Evolutionary conservation across 192 early-diverging fungal species (phyloP).

Genomic region (Linnemannia exigua): DNA sequence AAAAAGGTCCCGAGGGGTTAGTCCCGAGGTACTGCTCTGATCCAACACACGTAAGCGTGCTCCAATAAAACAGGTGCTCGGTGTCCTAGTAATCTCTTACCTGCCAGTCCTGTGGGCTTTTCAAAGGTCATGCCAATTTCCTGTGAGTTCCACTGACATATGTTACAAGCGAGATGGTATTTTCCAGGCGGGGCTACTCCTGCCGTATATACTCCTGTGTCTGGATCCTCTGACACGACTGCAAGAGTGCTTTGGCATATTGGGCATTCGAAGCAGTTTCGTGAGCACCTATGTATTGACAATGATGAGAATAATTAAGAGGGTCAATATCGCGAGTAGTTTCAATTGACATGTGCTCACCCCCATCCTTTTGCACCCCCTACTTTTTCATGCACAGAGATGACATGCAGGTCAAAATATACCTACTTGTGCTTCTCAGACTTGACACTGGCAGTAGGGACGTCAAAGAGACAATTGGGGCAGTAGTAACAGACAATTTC

Average conservation of each 20-base stretch:
- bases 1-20: neutral
- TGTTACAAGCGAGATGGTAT: slow-evolving; percentile 84
- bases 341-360: neutral
- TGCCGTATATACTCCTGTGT: slow-evolving; percentile 26
- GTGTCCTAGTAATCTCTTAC: slow-evolving; percentile 48
- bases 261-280: slow-evolving; percentile 96
- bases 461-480: slow-evolving; percentile 97
- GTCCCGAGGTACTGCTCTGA: no score
- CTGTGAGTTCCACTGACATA: slow-evolving; percentile 95
- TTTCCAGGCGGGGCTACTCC: slow-evolving; percentile 53
- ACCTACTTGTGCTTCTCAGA: slow-evolving; percentile 89
- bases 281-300: slow-evolving; percentile 79
- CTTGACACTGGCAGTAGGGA: slow-evolving; percentile 95
- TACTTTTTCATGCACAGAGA: neutral
- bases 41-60: neutral
- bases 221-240: slow-evolving; percentile 73
- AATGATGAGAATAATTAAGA: neutral
- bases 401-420: neutral
- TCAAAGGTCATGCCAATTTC: slow-evolving; percentile 95
- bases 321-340: neutral
- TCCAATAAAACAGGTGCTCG: neutral
- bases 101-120: slow-evolving; percentile 90
- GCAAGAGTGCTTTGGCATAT: slow-evolving; percentile 84
- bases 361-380: neutral
- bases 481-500: slow-evolving; percentile 95